phyloP scores from a whole-genome alignment of 2,329 filamentous ascomycete species.

The Pleomassaria siparia region DNA sequence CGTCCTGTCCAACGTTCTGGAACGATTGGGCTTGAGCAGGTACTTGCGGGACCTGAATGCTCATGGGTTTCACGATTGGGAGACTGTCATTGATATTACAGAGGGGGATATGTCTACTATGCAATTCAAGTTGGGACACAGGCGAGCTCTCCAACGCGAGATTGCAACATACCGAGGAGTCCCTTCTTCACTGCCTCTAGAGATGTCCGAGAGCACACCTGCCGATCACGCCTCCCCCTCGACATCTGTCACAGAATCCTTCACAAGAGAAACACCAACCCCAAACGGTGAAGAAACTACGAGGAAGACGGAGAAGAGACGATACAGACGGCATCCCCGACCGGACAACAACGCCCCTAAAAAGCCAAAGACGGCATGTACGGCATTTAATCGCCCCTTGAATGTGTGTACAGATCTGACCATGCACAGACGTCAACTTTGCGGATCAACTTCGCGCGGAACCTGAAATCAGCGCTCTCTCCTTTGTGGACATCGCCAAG shows the following conservation, averaged over 20 bases:
- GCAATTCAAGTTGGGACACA: conserved; percentile 44
- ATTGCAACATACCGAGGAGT: conserved; percentile 42
- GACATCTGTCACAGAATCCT: conserved; percentile 29
- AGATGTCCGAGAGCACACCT: conserved; percentile 20
- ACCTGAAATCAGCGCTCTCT: conserved; percentile 36
- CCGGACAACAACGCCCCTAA: conserved; percentile 42
- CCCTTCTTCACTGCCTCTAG: conserved; percentile 26
- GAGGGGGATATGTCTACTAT: conserved; percentile 42
- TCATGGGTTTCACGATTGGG: conserved; percentile 43
- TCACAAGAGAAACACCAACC: conserved; percentile 25
- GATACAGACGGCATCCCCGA: conserved; percentile 42
- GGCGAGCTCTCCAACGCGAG: conserved; percentile 42
- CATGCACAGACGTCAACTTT: conserved; percentile 42
- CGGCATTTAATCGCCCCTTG: conserved; percentile 5
- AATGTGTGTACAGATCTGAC: conserved; percentile 11
- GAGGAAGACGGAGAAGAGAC: conserved; percentile 35
- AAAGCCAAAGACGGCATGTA: conserved; percentile 46
- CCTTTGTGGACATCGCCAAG: conserved; percentile 43
- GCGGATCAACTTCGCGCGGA: conserved; percentile 42
- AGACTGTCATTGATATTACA: conserved; percentile 43
- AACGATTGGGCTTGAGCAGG: conserved; percentile 30
- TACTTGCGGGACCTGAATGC: conserved; percentile 32
- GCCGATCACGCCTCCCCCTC: conserved; percentile 28
- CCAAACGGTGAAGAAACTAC: too few relatives aligned
- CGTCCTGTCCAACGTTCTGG: conserved; percentile 31